Evolutionary conservation across 768 basidiomycete species (phyloP).

Genomic region (Tylopilus rubrobrunneus): DNA sequence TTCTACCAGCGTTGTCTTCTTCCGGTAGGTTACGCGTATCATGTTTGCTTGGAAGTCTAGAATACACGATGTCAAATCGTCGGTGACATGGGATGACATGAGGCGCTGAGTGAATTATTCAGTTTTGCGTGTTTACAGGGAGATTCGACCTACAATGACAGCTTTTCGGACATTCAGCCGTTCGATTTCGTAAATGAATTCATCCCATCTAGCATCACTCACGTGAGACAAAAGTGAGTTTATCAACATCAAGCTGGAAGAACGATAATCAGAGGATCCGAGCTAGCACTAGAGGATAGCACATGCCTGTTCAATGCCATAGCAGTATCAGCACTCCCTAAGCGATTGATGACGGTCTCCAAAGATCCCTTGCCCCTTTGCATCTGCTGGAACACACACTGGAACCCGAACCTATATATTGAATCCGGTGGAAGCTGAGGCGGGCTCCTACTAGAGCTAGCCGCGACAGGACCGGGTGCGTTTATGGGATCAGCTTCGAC

Average conservation of each 20-base stretch:
- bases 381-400: conserved; percentile 80
- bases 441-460: conserved; percentile 57
- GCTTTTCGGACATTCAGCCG: conserved; percentile 75
- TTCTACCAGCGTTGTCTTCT: conserved; percentile 77
- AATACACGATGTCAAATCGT: conserved; percentile 79
- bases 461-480: conserved; percentile 52
- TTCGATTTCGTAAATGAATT: conserved; percentile 73
- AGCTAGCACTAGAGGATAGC: not conserved
- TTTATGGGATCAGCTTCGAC: conserved; percentile 80
- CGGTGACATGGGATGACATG: conserved; percentile 78
- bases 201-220: conserved; percentile 74
- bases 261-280: conserved; percentile 5
- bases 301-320: conserved; percentile 78
- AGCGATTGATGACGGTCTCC: conserved; percentile 76
- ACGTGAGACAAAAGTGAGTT: conserved; percentile 80
- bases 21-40: conserved; percentile 71
- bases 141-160: conserved; percentile 58
- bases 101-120: conserved; percentile 49
- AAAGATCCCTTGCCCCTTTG: conserved; percentile 63
- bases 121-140: conserved; percentile 2
- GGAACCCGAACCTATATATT: conserved; percentile 81
- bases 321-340: conserved; percentile 79
- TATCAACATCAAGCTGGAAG: conserved; percentile 78
- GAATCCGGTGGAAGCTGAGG: conserved; percentile 60
- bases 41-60: conserved; percentile 88